Percentiles rank a stretch among this genome's conserved stretches.
Conservation (phyloP, 176 grass and related monocot species). For the Oryza coarctata region DNA sequence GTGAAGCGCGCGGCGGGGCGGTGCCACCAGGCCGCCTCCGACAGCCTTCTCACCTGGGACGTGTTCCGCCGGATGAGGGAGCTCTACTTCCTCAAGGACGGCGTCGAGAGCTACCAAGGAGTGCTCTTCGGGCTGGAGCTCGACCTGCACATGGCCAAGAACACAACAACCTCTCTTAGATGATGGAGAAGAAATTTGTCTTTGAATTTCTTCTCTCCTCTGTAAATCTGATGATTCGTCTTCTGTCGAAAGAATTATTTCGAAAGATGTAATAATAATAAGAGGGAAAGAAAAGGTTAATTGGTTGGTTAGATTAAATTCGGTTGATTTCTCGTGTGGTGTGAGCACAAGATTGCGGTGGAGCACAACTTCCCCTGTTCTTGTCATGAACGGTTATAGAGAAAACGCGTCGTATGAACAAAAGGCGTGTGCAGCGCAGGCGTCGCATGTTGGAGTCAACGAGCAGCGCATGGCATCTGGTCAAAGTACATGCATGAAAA, state of each 20-base stretch:
- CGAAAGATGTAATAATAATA: not conserved
- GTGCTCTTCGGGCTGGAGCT: conserved; percentile 61
- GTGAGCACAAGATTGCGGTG: too few relatives aligned
- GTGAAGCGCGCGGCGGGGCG: conserved; percentile 50
- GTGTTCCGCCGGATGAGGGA: conserved; percentile 53
- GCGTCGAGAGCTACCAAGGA: conserved; percentile 33
- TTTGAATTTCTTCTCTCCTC: not conserved
- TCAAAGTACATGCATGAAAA: not conserved
- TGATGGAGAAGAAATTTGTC: not conserved
- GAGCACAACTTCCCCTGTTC: not conserved
- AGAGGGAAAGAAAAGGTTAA: not conserved
- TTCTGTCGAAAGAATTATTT: not conserved
- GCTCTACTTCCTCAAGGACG: conserved; percentile 48
- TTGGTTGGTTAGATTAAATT: not conserved
- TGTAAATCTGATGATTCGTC: not conserved
- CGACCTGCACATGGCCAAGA: not conserved
- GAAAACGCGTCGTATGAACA: not conserved
- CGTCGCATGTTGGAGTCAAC: not conserved
- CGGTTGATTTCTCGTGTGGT: not conserved
- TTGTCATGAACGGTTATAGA: not conserved
- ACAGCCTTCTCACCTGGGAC: conserved; percentile 83
- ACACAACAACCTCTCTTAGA: not conserved
- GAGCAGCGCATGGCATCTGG: not conserved
- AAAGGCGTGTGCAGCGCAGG: not conserved
- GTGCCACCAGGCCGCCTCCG: conserved; percentile 78